Conservation (phyloP, 1,139 yeast genomes). For the Kurtzmaniella natalensis region DNA sequence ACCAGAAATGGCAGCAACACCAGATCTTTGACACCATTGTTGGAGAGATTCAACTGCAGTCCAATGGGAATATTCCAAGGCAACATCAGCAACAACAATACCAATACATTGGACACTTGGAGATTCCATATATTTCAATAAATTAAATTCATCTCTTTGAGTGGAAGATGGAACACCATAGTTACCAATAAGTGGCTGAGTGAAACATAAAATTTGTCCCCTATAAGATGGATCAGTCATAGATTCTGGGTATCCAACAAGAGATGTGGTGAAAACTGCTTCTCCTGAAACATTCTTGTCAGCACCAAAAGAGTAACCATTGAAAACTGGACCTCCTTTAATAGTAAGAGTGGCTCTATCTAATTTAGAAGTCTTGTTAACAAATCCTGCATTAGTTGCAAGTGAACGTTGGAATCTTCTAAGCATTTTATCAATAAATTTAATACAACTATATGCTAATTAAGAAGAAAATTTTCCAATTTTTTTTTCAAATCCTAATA, state of each 20-base stretch:
- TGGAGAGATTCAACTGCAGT: constrained; percentile 95
- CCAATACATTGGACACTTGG: constrained; percentile 92
- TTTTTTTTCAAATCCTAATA: neutral
- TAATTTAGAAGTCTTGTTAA: constrained; percentile 38
- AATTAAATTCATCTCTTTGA: constrained; percentile 74
- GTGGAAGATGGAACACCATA: constrained; percentile 93
- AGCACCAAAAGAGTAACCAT: constrained; percentile 94
- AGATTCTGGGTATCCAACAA: constrained; percentile 97
- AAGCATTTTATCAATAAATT: constrained; percentile 9
- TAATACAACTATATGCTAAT: no score
- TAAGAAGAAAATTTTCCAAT: neutral
- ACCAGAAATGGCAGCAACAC: constrained; percentile 94
- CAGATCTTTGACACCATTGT: constrained; percentile 95
- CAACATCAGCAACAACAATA: constrained; percentile 93
- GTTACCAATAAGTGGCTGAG: constrained; percentile 96
- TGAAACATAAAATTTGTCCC: constrained; percentile 93
- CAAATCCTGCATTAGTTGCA: constrained; percentile 37
- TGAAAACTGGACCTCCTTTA: constrained; percentile 90
- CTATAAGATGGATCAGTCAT: constrained; percentile 98
- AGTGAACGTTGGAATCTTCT: constrained; percentile 20
- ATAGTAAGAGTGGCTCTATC: constrained; percentile 89
- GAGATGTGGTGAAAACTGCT: constrained; percentile 94
- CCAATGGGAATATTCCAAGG: constrained; percentile 96
- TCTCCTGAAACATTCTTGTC: constrained; percentile 89
- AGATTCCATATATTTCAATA: constrained; percentile 86